These are phyloP conservation scores for Thielaviopsis punctulata DNA, from an alignment of 2,329 filamentous ascomycete species.

Conservation along the genomic window DNA sequence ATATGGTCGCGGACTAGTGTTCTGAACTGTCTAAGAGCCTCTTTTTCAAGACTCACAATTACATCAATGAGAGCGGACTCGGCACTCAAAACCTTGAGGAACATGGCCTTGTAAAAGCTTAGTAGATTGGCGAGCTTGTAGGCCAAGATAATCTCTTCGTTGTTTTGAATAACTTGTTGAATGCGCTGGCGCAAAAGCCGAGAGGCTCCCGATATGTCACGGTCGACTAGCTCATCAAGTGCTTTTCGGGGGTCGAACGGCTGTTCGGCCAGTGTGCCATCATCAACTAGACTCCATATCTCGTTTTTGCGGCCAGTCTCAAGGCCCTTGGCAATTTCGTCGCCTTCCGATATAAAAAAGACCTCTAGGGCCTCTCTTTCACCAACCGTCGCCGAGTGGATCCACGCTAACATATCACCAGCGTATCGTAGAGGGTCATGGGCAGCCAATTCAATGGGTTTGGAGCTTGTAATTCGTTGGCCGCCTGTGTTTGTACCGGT, in stretches of 20 bases:
- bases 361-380: constrained; percentile 85
- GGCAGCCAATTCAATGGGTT: constrained; percentile 85
- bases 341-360: constrained; percentile 77
- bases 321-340: constrained; percentile 63
- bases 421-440: constrained; percentile 85
- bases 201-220: constrained; percentile 65
- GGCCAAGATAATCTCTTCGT: constrained; percentile 73
- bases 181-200: constrained; percentile 76
- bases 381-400: constrained; percentile 82
- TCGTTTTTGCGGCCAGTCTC: constrained; percentile 67
- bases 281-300: constrained; percentile 57
- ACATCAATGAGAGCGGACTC: constrained; percentile 53
- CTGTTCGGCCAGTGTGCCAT: constrained; percentile 28
- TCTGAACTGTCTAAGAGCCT: constrained; percentile 68
- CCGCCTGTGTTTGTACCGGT: constrained; percentile 51
- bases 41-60: constrained; percentile 51
- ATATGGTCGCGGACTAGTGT: constrained; percentile 66
- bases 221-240: constrained; percentile 70
- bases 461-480: constrained; percentile 43
- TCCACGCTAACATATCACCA: constrained; percentile 95
- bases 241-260: constrained; percentile 69
- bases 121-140: constrained; percentile 85
- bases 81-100: constrained; percentile 57
- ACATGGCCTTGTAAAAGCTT: constrained; percentile 76
- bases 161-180: constrained; percentile 81